Conservation (phyloP, 2,329 filamentous ascomycete genomes). For the Phoma sp. region DNA sequence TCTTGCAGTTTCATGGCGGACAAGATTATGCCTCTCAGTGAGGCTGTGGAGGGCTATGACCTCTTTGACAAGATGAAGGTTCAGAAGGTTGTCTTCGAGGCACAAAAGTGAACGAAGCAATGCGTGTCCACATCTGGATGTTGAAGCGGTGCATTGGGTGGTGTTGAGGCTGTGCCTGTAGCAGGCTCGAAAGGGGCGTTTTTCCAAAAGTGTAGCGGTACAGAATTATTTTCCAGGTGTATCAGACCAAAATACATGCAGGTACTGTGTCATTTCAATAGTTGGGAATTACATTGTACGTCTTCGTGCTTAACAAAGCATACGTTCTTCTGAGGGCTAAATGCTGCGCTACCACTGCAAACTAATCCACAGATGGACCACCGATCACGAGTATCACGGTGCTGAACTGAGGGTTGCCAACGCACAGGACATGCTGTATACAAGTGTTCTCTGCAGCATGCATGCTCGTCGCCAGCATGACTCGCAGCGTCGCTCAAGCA, state of each 20-base stretch:
- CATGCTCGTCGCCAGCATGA: slow-evolving; percentile 7
- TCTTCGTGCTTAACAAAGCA: too few species aligned
- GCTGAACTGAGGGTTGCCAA: neutral
- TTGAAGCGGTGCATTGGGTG: slow-evolving; percentile 4
- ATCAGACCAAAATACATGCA: too few species aligned
- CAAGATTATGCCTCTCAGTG: slow-evolving; percentile 58
- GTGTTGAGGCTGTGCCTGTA: neutral
- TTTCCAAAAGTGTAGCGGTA: neutral
- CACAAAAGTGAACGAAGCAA: slow-evolving; percentile 39
- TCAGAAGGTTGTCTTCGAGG: slow-evolving; percentile 60
- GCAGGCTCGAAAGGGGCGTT: neutral
- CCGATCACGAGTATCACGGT: too few species aligned
- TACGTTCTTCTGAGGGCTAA: too few species aligned
- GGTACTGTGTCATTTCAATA: too few species aligned
- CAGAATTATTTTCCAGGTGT: neutral
- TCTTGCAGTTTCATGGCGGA: slow-evolving; percentile 57
- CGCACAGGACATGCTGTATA: neutral
- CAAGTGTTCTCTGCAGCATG: neutral
- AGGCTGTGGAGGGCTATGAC: slow-evolving; percentile 59
- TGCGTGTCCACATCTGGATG: neutral
- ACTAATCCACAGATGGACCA: too few species aligned
- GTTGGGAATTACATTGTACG: too few species aligned
- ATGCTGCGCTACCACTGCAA: too few species aligned
- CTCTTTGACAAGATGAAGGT: slow-evolving; percentile 61
- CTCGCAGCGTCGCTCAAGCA: neutral